Conservation (phyloP, 2,329 filamentous ascomycete genomes). For the Fusarium equiseti region DNA sequence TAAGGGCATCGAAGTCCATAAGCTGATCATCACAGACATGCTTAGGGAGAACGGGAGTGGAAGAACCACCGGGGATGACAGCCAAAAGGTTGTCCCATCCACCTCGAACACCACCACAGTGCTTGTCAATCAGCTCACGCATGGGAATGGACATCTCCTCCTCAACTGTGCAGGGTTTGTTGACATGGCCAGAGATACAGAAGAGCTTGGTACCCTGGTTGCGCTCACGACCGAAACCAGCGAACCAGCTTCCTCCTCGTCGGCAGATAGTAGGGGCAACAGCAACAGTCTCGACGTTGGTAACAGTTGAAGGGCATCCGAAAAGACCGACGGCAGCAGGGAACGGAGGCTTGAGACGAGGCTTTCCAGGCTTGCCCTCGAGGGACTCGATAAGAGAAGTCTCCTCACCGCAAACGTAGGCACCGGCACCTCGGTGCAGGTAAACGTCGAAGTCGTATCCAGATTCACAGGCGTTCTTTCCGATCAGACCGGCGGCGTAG, state of each 20-base stretch:
- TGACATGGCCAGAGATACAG: slow-evolving; percentile 98
- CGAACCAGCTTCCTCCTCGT: slow-evolving; percentile 93
- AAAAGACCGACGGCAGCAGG: slow-evolving; percentile 97
- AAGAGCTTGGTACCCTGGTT: slow-evolving; percentile 98
- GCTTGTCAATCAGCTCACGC: slow-evolving; percentile 95
- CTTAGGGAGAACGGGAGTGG: slow-evolving; percentile 95
- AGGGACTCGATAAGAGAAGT: slow-evolving; percentile 98
- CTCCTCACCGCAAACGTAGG: slow-evolving; percentile 98
- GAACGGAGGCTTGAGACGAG: slow-evolving; percentile 98
- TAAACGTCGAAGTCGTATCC: slow-evolving; percentile 99
- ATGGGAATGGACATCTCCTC: slow-evolving; percentile 99
- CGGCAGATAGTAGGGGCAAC: slow-evolving; percentile 96
- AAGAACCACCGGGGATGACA: slow-evolving; percentile 95
- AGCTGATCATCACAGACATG: slow-evolving; percentile 90
- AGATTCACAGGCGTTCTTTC: slow-evolving; percentile 96
- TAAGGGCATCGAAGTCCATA: slow-evolving; percentile 99
- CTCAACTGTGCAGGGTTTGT: slow-evolving; percentile 97
- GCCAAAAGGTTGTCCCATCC: slow-evolving; percentile 98
- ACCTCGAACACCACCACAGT: slow-evolving; percentile 95
- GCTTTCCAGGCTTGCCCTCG: slow-evolving; percentile 98
- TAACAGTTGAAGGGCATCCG: slow-evolving; percentile 96
- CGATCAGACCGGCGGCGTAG: slow-evolving; percentile 92
- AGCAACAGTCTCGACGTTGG: slow-evolving; percentile 97
- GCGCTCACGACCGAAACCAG: slow-evolving; percentile 91
- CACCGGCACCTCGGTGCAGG: slow-evolving; percentile 95